A percentile compares a stretch with the other conserved stretches of the same genome.
Conservation (phyloP, 2,329 filamentous ascomycete species). For the Aspergillus phoenicis region DNA sequence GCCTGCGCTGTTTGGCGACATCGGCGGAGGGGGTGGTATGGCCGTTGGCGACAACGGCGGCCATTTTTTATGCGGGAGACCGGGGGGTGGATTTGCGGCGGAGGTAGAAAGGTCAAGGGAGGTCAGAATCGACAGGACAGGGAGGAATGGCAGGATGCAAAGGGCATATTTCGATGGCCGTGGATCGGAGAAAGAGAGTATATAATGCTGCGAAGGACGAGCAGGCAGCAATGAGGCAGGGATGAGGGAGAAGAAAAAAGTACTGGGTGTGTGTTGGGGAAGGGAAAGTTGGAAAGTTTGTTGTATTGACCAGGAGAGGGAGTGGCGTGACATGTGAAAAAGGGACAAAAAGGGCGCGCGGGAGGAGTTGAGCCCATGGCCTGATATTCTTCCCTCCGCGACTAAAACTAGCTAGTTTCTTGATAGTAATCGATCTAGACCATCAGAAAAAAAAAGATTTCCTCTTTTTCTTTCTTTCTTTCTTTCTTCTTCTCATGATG, state of each 20-base stretch:
- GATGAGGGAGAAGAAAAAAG: conserved; percentile 3
- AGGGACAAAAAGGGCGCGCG: not conserved
- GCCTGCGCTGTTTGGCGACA: conserved; percentile 50
- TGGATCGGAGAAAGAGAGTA: not conserved
- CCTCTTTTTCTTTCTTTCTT: no score
- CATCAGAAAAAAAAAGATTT: no score
- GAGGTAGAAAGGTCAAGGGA: conserved; percentile 8
- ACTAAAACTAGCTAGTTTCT: no score
- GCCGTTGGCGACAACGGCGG: conserved; percentile 27
- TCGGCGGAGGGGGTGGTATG: conserved; percentile 27
- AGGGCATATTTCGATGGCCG: conserved; percentile 25
- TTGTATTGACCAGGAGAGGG: not conserved
- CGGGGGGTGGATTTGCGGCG: no score
- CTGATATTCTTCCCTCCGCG: no score
- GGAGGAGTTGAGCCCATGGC: no score
- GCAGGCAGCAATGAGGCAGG: not conserved
- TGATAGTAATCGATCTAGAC: no score
- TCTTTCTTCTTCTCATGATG: no score
- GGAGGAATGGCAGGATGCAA: conserved; percentile 16
- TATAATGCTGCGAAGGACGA: not conserved
- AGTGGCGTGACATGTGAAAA: conserved; percentile 41
- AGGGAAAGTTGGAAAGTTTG: conserved; percentile 16
- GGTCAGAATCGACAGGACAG: conserved; percentile 16
- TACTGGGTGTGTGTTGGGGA: not conserved
- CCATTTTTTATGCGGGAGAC: conserved; percentile 26